Evolutionary conservation across 164 flowering plant species (phyloP), one percentile per base, ranked within the genome.

Genomic region (Malania oleifera): DNA sequence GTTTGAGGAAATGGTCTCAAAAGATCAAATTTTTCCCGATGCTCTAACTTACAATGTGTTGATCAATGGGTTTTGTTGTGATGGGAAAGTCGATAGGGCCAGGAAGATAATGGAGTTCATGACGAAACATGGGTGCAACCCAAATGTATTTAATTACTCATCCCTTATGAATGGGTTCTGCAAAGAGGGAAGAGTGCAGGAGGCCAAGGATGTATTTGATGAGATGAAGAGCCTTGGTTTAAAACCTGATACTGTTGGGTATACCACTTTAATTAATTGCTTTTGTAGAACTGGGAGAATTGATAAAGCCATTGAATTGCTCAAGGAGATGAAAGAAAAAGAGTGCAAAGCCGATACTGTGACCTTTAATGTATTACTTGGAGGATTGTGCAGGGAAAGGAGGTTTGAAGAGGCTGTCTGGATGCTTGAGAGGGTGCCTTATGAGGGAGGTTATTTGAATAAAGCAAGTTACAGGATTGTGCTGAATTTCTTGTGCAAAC

Each of bases 1-100:
- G 64, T 88, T 93, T 63, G 99, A 93, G 74, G 83, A 86, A 50
- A 93, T 93, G 96, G 70, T 93, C 23, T 76, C 91, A 0, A 75
- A 76, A 69, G 80, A 80, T 60, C 67, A 75, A 25, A 84, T 93
- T 17, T 25, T 75, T 22, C 97, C 99, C 0, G 99, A 93, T 70
- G 75, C 79, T 1, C 57, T 88, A 20, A 86, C 96, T 26, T 90
- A 86, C 57, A 86, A 86, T 70, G 67, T 77, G 50, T 60, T 90
- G 70, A 88, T 93, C 23, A 71, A 73, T 65, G 97, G 96, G 11
- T 93, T 93, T 62, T 93, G 91, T 64, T 77, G 66, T 28, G 74
- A 40, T 8, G 96, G 93, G 54, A 88, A 85, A 66, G 82, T 77
- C 31, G 89, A 86, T 52, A 71, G 75, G 54, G 97, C 99, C 0